phyloP scores from a whole-genome alignment of 805 yeast genomes.

The Candida ponderosae region DNA sequence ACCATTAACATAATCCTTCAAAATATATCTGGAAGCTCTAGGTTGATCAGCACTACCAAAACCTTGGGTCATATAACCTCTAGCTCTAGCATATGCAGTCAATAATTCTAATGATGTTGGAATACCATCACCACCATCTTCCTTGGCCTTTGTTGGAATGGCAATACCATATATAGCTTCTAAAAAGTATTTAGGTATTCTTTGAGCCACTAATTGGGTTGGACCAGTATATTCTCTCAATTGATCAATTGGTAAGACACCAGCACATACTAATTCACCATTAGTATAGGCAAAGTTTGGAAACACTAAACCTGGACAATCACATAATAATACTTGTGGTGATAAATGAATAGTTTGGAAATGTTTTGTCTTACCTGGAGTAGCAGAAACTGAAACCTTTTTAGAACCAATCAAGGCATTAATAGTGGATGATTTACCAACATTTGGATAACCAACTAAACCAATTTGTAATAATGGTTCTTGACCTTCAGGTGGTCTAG shows the following conservation, averaged over 20 bases:
- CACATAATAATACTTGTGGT: slow-evolving; percentile 80
- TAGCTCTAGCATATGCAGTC: slow-evolving; percentile 88
- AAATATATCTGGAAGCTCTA: slow-evolving; percentile 83
- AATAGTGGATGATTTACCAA: slow-evolving; percentile 95
- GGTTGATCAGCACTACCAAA: slow-evolving; percentile 96
- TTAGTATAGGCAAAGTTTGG: slow-evolving; percentile 96
- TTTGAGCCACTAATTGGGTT: slow-evolving; percentile 69
- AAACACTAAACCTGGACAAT: slow-evolving; percentile 98
- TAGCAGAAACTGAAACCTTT: slow-evolving; percentile 95
- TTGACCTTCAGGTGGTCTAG: slow-evolving; percentile 47
- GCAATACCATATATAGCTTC: slow-evolving; percentile 94
- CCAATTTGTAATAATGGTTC: slow-evolving; percentile 79
- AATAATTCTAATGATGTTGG: slow-evolving; percentile 88
- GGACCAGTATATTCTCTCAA: slow-evolving; percentile 91
- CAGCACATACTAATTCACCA: slow-evolving; percentile 95
- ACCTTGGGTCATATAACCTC: slow-evolving; percentile 97
- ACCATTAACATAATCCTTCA: slow-evolving; percentile 94
- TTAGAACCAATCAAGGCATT: slow-evolving; percentile 95
- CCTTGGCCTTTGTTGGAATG: slow-evolving; percentile 62
- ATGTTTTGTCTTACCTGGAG: slow-evolving; percentile 99
- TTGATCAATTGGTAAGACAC: slow-evolving; percentile 98
- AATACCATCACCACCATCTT: slow-evolving; percentile 84
- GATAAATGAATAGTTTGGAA: slow-evolving; percentile 91
- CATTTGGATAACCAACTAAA: slow-evolving; percentile 95
- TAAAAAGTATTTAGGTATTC: slow-evolving; percentile 81